Base-by-base conservation (phyloP, 148 eudicot genomes). In the Cornus controversa region DNA sequence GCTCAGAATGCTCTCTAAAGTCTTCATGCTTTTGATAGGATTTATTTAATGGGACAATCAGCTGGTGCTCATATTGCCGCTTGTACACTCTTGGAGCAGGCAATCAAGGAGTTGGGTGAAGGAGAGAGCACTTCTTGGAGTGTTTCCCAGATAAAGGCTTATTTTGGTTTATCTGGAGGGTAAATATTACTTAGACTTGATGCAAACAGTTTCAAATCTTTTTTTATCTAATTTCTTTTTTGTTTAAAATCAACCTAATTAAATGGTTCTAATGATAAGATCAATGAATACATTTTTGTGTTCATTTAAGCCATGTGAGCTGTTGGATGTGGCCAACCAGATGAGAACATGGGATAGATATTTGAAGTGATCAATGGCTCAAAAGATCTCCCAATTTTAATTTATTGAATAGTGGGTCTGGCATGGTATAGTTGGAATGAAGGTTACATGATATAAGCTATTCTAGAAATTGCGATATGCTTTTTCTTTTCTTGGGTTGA, bases 141-240 rank as follows among this genome's bases (percentile, higher is more conserved):
- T 80, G 86, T 90, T 70, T 93, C 98, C 64, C 94, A 86, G 76
- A 85, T 93, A 75, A 91, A 89, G 76, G 89, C 98, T 70, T 96
- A 96, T 84, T 96, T 93, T 75, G 99, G 99, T 81, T 84, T 96
- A 81, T 96, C 99, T 47, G 99, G 99, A 89, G 98, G 94, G 99
- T 95, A 82, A 85, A 83, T 58, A 42, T 20, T 29, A 66, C 9
- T 67, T 47, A 54, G 5, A 54, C 20, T 54, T 54, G 15, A 54
- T 54, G 2, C 60, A 40, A 4, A 40, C 3, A 40, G 45, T 40
- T 40, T 1, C 34, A 40, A 40, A 40, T 40, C 29, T 54, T 72
- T 54, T 72, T 73, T n/a, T 5, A 13, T 25, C 22, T 28, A 53
- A 6, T 70, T 42, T 25, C 40, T 20, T 22, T 50, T 27, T 50